Percentiles rank a stretch among this genome's conserved stretches.
phyloP scores from a whole-genome alignment of 2,329 filamentous ascomycete genomes.

The Xylaria arbuscula region DNA sequence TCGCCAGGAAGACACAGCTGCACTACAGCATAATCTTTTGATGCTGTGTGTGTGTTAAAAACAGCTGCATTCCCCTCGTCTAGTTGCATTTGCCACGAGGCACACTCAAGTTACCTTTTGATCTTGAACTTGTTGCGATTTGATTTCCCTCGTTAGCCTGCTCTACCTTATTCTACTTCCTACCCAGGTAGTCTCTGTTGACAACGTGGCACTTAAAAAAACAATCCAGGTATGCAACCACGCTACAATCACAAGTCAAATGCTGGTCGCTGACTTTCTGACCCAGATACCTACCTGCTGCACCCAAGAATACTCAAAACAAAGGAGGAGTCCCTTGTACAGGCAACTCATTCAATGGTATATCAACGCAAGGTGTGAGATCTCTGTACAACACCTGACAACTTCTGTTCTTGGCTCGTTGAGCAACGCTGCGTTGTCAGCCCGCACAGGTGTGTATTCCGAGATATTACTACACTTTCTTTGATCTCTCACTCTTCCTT shows the following conservation, averaged over 20 bases:
- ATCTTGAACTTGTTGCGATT: not conserved
- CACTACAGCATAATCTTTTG: not conserved
- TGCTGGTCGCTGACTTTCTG: not conserved
- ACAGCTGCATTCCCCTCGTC: not conserved
- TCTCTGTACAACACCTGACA: not conserved
- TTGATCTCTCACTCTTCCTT: not conserved
- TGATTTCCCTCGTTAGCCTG: constrained; percentile 25
- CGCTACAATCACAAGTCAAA: not conserved
- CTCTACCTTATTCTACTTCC: not conserved
- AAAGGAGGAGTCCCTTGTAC: not conserved
- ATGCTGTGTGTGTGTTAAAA: not conserved
- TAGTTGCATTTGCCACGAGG: too few species aligned
- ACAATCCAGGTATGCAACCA: not conserved
- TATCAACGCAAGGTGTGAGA: not conserved
- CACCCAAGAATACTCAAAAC: not conserved
- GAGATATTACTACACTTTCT: not conserved
- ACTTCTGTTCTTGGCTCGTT: too few species aligned
- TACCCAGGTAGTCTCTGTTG: not conserved
- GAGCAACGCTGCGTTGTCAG: not conserved
- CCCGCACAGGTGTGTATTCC: not conserved
- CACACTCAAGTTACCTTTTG: not conserved
- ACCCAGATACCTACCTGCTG: not conserved
- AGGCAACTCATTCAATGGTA: not conserved
- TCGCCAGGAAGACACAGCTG: not conserved
- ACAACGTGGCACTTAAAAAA: too few species aligned